A percentile compares a stretch with the other conserved stretches of the same genome.
phyloP scores from a whole-genome alignment of 2,329 filamentous ascomycete species.

The Aspergillus calidoustus region DNA sequence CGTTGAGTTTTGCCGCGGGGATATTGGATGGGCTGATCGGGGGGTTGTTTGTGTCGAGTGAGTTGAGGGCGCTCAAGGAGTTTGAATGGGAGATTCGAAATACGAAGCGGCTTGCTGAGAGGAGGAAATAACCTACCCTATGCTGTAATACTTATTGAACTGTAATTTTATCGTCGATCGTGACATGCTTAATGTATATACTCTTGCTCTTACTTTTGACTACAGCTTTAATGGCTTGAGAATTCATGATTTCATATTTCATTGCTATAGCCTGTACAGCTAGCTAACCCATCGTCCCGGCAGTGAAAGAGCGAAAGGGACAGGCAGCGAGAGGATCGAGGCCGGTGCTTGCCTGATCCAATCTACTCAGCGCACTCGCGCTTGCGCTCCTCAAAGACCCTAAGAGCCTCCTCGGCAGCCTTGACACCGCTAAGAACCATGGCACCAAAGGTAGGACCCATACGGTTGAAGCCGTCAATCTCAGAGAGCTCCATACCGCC shows the following conservation, averaged over 20 bases:
- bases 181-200: neutral
- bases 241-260: neutral
- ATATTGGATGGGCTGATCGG: constrained; percentile 85
- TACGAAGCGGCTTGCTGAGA: constrained; percentile 44
- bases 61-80: constrained; percentile 81
- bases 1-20: constrained; percentile 75
- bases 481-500: constrained; percentile 94
- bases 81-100: constrained; percentile 92
- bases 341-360: too few relatives aligned
- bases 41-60: constrained; percentile 81
- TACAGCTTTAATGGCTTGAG: neutral
- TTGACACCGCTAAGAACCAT: constrained; percentile 89
- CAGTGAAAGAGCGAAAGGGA: constrained; percentile 14
- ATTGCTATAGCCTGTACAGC: neutral
- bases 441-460: constrained; percentile 87
- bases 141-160: neutral
- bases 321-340: neutral
- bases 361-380: constrained; percentile 67
- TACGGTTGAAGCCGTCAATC: constrained; percentile 87
- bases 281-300: constrained; percentile 2
- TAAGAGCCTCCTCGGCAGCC: constrained; percentile 84
- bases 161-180: neutral
- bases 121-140: neutral
- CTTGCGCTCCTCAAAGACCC: constrained; percentile 77
- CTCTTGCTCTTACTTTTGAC: neutral